Base-by-base conservation (phyloP, 345 rosid species). In the Kandelia obovata region DNA sequence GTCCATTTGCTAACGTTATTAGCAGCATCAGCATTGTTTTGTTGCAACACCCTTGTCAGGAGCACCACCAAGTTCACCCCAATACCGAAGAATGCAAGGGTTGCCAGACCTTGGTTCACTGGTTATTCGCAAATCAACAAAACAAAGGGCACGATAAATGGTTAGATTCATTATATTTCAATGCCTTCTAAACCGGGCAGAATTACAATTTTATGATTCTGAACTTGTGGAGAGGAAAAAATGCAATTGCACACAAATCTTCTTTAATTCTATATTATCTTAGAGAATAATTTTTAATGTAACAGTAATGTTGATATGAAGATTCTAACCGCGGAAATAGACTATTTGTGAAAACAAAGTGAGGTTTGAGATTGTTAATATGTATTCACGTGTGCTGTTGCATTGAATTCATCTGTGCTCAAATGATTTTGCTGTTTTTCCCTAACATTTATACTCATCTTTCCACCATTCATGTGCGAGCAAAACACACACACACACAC, bases 1-100 rank as follows among this genome's bases (percentile, higher is more conserved):
- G 98, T 95, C 99, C 99, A 95, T 83, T 95, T 95, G 94, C 99
- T 96, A 15, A 96, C 99, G 56, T 83, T 92, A 68, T 92, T 96
- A 1, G 98, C 99, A 62, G 99, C 99, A 7, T 90, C 97, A 59
- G 96, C 99, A 82, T 96, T 96, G 79, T 84, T 81, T 74, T 96
- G 98, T 2, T 83, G 94, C 59, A 96, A 72, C 30, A 92, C 99
- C 71, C 99, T 90, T 27, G 99, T 96, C 75, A 96, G 80, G 87
- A 96, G 92, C 77, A 92, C 77, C 74, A 96, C 99, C 77, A 96
- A 70, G 63, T 96, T 96, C 78, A 96, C 98, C 35, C 97, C 98
- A 61, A 96, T 98, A 32, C 99, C 99, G 62, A 96, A 96, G 86
- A 96, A 96, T 5, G 99, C 99, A 11, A 96, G 81, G 25, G 99